These are phyloP conservation scores for Sphaerobolus stellatus DNA, from an alignment of 1,284 basidiomycete species.

Conservation along the genomic window DNA sequence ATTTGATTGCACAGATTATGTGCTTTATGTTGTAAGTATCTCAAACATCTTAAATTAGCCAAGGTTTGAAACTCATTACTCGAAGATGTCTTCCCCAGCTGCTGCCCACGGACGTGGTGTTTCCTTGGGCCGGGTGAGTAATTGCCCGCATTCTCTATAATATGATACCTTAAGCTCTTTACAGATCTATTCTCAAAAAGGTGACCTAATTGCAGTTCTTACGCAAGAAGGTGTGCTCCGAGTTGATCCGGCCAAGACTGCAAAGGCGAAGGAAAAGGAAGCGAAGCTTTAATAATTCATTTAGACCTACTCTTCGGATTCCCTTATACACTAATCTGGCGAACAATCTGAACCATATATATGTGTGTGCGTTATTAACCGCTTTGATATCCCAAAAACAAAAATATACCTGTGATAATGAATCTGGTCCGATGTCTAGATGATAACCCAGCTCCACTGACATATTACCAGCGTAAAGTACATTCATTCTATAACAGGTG, in stretches of 20 bases:
- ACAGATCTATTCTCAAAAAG: constrained; percentile 74
- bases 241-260: constrained; percentile 39
- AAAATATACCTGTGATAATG: no score
- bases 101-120: constrained; percentile 73
- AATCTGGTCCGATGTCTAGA: no score
- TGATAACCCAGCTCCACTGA: no score
- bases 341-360: no score
- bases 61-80: constrained; percentile 2
- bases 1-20: constrained; percentile 77
- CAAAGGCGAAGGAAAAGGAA: neutral
- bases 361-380: no score
- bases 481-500: no score
- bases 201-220: constrained; percentile 73
- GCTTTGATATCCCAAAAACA: no score
- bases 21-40: constrained; percentile 71
- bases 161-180: neutral
- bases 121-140: constrained; percentile 68
- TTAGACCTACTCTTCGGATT: no score
- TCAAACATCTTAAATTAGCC: constrained; percentile 3
- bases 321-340: no score
- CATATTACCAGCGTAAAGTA: no score
- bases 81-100: constrained; percentile 66
- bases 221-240: constrained; percentile 83
- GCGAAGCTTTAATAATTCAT: no score
- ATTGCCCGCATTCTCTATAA: constrained; percentile 10